phyloP scores from a whole-genome alignment of 768 basidiomycete species.

The Panaeolus cyanescens region DNA sequence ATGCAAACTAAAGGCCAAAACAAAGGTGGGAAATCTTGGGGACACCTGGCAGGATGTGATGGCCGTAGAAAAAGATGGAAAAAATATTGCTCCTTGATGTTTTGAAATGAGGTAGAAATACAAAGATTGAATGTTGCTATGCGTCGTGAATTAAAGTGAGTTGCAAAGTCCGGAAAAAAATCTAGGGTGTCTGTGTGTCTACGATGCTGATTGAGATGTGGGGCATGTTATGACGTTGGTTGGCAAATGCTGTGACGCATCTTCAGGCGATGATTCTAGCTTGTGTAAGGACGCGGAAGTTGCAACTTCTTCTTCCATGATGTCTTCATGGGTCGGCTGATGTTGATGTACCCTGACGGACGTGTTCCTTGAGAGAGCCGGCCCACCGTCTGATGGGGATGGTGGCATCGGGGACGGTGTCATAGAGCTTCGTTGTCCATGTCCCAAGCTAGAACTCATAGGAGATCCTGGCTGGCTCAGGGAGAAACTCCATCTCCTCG shows the following conservation, averaged over 20 bases:
- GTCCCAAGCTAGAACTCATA: conserved; percentile 19
- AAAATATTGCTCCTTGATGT: not conserved
- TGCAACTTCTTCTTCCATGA: conserved; percentile 21
- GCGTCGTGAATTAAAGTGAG: not conserved
- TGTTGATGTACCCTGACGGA: conserved; percentile 17
- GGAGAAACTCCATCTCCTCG: conserved; percentile 40
- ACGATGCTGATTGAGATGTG: not conserved
- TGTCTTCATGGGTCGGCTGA: conserved; percentile 20
- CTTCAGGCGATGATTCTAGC: not conserved
- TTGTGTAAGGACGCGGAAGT: not conserved
- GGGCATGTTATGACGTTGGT: not conserved
- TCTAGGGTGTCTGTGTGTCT: conserved; percentile 2
- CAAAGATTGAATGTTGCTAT: not conserved
- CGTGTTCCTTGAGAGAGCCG: conserved; percentile 18
- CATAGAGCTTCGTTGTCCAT: conserved; percentile 12
- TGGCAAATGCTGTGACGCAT: not conserved
- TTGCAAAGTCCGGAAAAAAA: not conserved
- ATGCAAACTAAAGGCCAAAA: conserved; percentile 1
- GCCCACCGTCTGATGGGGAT: conserved; percentile 10
- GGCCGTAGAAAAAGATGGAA: not conserved
- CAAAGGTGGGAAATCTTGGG: not conserved
- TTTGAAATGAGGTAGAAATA: not conserved
- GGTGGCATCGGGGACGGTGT: conserved; percentile 16
- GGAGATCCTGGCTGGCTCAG: conserved; percentile 29
- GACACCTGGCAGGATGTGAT: not conserved